Percentiles rank a stretch among this genome's conserved stretches.
Evolutionary conservation across 2,329 filamentous ascomycete species (phyloP).

Genomic region (Ophiocordyceps camponoti-leonardi): DNA sequence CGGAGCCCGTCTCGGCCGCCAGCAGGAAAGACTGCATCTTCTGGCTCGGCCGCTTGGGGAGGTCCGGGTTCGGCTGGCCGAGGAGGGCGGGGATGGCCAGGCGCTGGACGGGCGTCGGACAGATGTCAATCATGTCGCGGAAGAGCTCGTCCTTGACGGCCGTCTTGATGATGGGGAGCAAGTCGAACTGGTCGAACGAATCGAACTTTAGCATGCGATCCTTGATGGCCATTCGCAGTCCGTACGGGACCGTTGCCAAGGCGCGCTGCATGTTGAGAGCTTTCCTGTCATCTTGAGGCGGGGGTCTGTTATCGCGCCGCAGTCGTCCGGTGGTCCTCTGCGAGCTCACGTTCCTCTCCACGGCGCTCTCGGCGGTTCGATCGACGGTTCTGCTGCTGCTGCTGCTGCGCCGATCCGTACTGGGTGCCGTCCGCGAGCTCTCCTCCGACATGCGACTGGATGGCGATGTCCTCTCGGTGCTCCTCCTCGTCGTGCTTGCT

Average conservation of each 20-base stretch:
- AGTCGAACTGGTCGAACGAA: conserved; percentile 63
- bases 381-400: not conserved
- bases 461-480: not conserved
- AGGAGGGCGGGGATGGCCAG: conserved; percentile 75
- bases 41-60: conserved; percentile 16
- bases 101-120: conserved; percentile 76
- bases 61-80: conserved; percentile 25
- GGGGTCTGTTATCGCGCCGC: not conserved
- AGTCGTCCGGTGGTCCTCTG: not conserved
- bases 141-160: conserved; percentile 60
- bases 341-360: not conserved
- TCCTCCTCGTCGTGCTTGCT: not conserved
- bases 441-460: not conserved
- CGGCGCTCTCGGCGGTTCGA: not conserved
- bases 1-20: conserved; percentile 90
- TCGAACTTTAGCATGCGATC: conserved; percentile 48
- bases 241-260: conserved; percentile 61
- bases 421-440: conserved; percentile 8
- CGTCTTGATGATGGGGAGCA: conserved; percentile 54
- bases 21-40: conserved; percentile 48
- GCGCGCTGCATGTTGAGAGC: conserved; percentile 88
- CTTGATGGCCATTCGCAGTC: conserved; percentile 36
- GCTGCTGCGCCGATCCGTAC: not conserved
- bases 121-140: conserved; percentile 54
- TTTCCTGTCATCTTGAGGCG: conserved; percentile 30